phyloP scores from a whole-genome alignment of 129 eudicot species.

The Oenanthe sinensis region DNA sequence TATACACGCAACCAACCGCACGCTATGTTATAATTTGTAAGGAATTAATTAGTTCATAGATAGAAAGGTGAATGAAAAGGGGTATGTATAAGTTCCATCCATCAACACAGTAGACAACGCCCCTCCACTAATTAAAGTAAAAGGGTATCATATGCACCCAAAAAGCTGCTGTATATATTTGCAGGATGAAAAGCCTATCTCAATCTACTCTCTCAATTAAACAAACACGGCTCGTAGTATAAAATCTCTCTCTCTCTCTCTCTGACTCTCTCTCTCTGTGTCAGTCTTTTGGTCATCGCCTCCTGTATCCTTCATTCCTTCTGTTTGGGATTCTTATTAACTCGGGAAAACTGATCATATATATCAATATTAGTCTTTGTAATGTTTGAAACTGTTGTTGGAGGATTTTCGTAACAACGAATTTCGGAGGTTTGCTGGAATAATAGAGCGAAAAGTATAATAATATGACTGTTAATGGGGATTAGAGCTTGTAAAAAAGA shows the following conservation, averaged over 20 bases:
- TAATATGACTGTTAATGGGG: too few relatives aligned
- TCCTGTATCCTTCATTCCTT: not conserved
- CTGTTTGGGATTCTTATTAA: not conserved
- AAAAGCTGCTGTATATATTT: slow-evolving; percentile 27
- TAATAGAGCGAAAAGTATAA: too few relatives aligned
- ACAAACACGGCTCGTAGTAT: not conserved
- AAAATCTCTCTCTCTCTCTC: too few relatives aligned
- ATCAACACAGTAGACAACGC: slow-evolving; percentile 20
- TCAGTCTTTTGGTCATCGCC: not conserved
- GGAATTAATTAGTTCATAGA: not conserved
- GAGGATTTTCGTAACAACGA: too few relatives aligned
- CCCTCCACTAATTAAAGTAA: slow-evolving; percentile 36
- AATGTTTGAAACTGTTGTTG: too few relatives aligned
- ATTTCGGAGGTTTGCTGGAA: too few relatives aligned
- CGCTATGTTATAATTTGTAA: not conserved
- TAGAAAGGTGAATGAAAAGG: slow-evolving; percentile 16
- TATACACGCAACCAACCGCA: not conserved
- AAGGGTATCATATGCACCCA: slow-evolving; percentile 30
- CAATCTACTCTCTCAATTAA: too few relatives aligned
- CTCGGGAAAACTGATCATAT: not conserved
- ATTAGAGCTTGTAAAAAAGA: too few relatives aligned
- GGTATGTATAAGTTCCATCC: slow-evolving; percentile 27
- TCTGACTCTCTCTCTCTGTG: not conserved
- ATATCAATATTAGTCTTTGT: not conserved
- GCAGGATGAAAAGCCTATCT: slow-evolving; percentile 27